Base-by-base conservation (phyloP, 768 basidiomycete genomes). In the Asterophora lycoperdoides region DNA sequence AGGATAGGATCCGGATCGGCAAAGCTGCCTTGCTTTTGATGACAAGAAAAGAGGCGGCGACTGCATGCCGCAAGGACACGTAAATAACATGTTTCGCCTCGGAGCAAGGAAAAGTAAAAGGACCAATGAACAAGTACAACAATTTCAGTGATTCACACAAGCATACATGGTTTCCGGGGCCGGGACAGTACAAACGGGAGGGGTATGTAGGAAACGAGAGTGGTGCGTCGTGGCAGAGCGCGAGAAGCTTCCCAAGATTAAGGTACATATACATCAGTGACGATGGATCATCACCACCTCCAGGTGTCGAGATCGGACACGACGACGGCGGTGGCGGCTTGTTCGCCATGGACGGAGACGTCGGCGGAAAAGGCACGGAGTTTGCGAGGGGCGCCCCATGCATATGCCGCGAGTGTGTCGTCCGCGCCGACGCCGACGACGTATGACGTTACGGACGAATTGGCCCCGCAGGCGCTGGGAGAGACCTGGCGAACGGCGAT, bases 1-100 rank as follows among this genome's bases (percentile, higher is more conserved):
- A n/a, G 60, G 49, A 50, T 68, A 68, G 49, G 66, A 66, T 4
- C 67, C 66, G 47, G 19, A 44, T 18, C 37, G 23, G 23, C 23
- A 6, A 23, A 23, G 23, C 23, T 23, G 23, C 23, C 23, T 23
- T 3, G 23, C 6, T 23, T 23, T n/a, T n/a, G n/a, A n/a, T n/a
- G 23, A 23, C 23, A 6, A 6, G 23, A 23, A 23, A 6, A 23
- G 23, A 23, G 23, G 23, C 23, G 6, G 23, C 3, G 6, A 23
- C 23, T 3, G 3, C 23, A 41, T 26, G n/a, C n/a, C n/a, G n/a
- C n/a, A n/a, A n/a, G n/a, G n/a, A n/a, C n/a, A n/a, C n/a, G n/a
- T n/a, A n/a, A n/a, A n/a, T n/a, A n/a, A n/a, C n/a, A n/a, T n/a
- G n/a, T n/a, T n/a, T n/a, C n/a, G n/a, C n/a, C n/a, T n/a, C n/a